Conservation (phyloP, 192 early-diverging fungal genomes). For the Podila minutissima region DNA sequence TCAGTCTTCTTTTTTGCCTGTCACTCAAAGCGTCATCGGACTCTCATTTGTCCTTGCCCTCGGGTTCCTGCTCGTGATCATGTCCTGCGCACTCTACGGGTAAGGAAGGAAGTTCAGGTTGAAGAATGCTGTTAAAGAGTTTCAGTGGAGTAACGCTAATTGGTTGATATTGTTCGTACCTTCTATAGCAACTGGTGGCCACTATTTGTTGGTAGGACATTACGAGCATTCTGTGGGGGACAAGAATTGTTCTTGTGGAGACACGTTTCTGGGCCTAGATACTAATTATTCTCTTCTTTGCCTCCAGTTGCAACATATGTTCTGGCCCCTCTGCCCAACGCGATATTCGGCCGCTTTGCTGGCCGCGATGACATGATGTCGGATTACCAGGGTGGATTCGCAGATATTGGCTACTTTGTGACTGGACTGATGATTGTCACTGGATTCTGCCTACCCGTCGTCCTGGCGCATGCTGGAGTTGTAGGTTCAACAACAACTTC, state of each 20-base stretch:
- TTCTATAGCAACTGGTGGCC: slow-evolving; percentile 93
- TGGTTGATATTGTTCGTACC: neutral
- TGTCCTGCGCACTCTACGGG: slow-evolving; percentile 94
- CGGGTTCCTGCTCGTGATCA: slow-evolving; percentile 93
- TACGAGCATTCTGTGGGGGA: too few species aligned
- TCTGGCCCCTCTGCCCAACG: slow-evolving; percentile 93
- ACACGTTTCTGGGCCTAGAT: neutral
- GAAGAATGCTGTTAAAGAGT: neutral
- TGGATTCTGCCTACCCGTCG: slow-evolving; percentile 86
- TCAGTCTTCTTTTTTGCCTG: too few species aligned
- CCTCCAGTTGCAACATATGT: slow-evolving; percentile 84
- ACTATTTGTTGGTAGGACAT: slow-evolving; percentile 76
- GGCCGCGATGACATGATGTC: slow-evolving; percentile 76
- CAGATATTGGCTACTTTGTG: slow-evolving; percentile 84
- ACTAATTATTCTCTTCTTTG: neutral
- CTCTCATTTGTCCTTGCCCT: slow-evolving; percentile 92
- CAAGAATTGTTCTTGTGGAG: too few species aligned
- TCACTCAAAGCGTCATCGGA: slow-evolving; percentile 71
- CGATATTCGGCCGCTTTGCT: slow-evolving; percentile 78
- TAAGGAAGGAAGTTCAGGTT: slow-evolving; percentile 40
- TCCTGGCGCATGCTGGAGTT: slow-evolving; percentile 83
- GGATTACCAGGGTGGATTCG: slow-evolving; percentile 64
- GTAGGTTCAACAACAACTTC: slow-evolving; percentile 50
- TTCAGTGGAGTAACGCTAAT: neutral
- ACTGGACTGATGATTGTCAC: slow-evolving; percentile 93